Percentiles rank a stretch among this genome's conserved stretches.
phyloP scores from a whole-genome alignment of 2,329 filamentous ascomycete species.

The Penicillium sp. region DNA sequence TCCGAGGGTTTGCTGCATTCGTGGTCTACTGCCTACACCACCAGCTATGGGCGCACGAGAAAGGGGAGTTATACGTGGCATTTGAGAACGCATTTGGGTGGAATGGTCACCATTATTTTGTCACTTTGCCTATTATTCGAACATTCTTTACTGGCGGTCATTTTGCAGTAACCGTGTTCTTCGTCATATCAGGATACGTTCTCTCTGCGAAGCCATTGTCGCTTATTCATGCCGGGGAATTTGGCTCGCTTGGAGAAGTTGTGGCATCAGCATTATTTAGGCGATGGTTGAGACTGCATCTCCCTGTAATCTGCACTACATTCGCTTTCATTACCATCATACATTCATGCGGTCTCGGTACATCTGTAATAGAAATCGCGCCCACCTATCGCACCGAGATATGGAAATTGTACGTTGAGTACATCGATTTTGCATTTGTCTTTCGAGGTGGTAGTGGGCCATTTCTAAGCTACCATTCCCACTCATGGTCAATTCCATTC shows the following conservation, averaged over 20 bases:
- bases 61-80: constrained; percentile 28
- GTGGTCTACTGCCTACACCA: constrained; percentile 63
- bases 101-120: constrained; percentile 43
- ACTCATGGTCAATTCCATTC: constrained; percentile 61
- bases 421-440: constrained; percentile 67
- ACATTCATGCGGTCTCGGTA: constrained; percentile 51
- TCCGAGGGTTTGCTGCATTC: constrained; percentile 9
- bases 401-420: constrained; percentile 51
- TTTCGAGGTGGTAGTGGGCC: constrained; percentile 56
- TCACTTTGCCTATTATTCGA: constrained; percentile 55
- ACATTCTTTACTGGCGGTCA: constrained; percentile 60
- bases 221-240: constrained; percentile 41
- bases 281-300: constrained; percentile 48
- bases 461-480: constrained; percentile 57
- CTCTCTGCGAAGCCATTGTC: constrained; percentile 45
- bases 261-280: constrained; percentile 49
- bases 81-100: constrained; percentile 53
- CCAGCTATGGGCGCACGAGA: constrained; percentile 54
- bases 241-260: constrained; percentile 37
- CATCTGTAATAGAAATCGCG: constrained; percentile 33
- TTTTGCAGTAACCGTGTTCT: constrained; percentile 53
- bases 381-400: constrained; percentile 45
- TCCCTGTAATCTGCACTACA: constrained; percentile 53
- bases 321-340: constrained; percentile 52
- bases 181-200: constrained; percentile 52